Base-by-base conservation (phyloP, 2,329 filamentous ascomycete genomes). In the Fusarium vanettenii region DNA sequence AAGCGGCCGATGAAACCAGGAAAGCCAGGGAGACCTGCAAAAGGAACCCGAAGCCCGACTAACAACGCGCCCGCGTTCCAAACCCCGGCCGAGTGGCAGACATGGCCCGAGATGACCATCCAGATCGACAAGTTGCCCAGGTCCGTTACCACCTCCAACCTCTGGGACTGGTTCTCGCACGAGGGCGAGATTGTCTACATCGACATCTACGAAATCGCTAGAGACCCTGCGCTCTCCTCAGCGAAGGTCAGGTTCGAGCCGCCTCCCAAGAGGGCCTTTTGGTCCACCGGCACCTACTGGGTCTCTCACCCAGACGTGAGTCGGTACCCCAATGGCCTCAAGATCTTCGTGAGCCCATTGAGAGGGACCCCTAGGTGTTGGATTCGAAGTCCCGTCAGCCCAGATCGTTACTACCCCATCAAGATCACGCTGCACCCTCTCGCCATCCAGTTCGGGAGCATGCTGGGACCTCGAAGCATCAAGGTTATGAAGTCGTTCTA, bases 381-480 rank as follows among this genome's bases (percentile, higher is more conserved):
- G 64, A 25, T 78, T 10, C 60, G 59, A 45, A 80, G 75, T 25
- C 76, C 71, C 1, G 63, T 77, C 27, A 70, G 64, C 18, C 50
- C 57, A 11, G 74, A 75, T 5, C 72, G 76, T 7, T 57, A 41
- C 7, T 82, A 84, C 50, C 81, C 82, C 2, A 69, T 79, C 25
- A 79, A 78, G 22, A 81, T 89, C 80, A 84, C 79, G 18, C 72
- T 91, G 2, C 77, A 80, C 2, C 84, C 88, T 4, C 76, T 79
- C 2, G 84, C 82, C 0, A 77, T 95, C 2, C 87, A 90, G 20
- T 92, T 95, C 74, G 93, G 94, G 0, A 84, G 90, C 45, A 86
- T 91, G 82, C 76, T 87, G 2, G 82, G 86, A 1, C 86, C 89
- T 6, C 84, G 82, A 4, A 84, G 85, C 0, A 90, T 95, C 86